Conservation (phyloP, 768 basidiomycete species). For the Artomyces pyxidatus region DNA sequence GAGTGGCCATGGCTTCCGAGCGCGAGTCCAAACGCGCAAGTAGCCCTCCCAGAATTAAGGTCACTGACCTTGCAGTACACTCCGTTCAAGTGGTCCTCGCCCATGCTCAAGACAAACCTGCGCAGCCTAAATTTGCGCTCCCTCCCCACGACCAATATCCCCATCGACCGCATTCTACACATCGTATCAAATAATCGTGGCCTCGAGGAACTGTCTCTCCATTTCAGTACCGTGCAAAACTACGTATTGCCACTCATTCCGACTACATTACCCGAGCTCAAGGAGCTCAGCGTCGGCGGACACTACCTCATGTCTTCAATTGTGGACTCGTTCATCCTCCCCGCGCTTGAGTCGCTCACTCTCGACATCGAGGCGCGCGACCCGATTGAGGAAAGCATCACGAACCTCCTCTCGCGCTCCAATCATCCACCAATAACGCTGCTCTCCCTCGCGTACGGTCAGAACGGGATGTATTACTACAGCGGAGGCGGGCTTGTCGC, state of each 20-base stretch:
- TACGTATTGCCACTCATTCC: constrained; percentile 55
- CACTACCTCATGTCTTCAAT: constrained; percentile 57
- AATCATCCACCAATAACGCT: constrained; percentile 46
- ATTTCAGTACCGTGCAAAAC: constrained; percentile 53
- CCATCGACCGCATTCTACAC: constrained; percentile 61
- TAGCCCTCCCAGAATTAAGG: constrained; percentile 39
- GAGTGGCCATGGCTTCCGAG: constrained; percentile 78
- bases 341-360: constrained; percentile 47
- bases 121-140: constrained; percentile 55
- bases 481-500: constrained; percentile 49
- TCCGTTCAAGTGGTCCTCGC: constrained; percentile 73
- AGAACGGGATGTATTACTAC: constrained; percentile 36
- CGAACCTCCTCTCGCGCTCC: constrained; percentile 52
- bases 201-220: constrained; percentile 49
- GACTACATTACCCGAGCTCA: constrained; percentile 46
- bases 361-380: constrained; percentile 73
- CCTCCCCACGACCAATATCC: constrained; percentile 52
- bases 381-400: constrained; percentile 64
- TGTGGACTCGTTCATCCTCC: constrained; percentile 52
- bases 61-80: constrained; percentile 61
- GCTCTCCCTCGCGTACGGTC: constrained; percentile 57
- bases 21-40: constrained; percentile 25
- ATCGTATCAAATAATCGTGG: constrained; percentile 51
- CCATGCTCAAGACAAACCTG: constrained; percentile 55
- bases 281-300: constrained; percentile 52